phyloP scores from a whole-genome alignment of 176 grass and related monocot genomes.

The Ensete glaucum region DNA sequence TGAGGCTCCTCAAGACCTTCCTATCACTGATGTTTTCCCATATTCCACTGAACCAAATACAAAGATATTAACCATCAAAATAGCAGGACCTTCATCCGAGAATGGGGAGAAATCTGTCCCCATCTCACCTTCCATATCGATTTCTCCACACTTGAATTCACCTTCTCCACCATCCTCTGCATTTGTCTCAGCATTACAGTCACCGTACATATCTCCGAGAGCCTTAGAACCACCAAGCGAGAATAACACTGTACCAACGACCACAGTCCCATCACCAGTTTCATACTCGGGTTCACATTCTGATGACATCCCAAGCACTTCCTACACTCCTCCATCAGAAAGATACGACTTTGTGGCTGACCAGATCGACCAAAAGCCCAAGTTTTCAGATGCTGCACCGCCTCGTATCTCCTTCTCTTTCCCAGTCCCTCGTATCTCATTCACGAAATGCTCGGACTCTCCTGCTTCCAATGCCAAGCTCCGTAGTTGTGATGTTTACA shows the following conservation, averaged over 20 bases:
- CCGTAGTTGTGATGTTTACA: conserved; percentile 84
- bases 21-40: conserved; percentile 18
- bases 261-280: conserved; percentile 33
- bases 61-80: conserved; percentile 62
- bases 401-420: conserved; percentile 89
- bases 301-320: conserved; percentile 71
- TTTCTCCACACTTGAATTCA: conserved; percentile 83
- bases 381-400: conserved; percentile 50
- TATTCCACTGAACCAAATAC: conserved; percentile 42
- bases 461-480: conserved; percentile 89
- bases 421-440: conserved; percentile 78
- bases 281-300: conserved; percentile 62
- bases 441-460: conserved; percentile 59
- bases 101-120: conserved; percentile 48
- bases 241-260: neutral
- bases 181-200: conserved; percentile 91
- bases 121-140: conserved; percentile 79
- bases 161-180: conserved; percentile 88
- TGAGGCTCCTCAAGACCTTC: conserved; percentile 34
- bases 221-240: conserved; percentile 35
- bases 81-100: conserved; percentile 31
- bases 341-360: conserved; percentile 55
- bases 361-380: conserved; percentile 47
- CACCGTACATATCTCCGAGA: conserved; percentile 92
- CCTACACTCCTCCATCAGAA: conserved; percentile 76